A percentile compares a stretch with the other conserved stretches of the same genome.
These are phyloP conservation scores for Colletotrichum sp. DNA, from an alignment of 2,329 filamentous ascomycete species.

Conservation along the genomic window DNA sequence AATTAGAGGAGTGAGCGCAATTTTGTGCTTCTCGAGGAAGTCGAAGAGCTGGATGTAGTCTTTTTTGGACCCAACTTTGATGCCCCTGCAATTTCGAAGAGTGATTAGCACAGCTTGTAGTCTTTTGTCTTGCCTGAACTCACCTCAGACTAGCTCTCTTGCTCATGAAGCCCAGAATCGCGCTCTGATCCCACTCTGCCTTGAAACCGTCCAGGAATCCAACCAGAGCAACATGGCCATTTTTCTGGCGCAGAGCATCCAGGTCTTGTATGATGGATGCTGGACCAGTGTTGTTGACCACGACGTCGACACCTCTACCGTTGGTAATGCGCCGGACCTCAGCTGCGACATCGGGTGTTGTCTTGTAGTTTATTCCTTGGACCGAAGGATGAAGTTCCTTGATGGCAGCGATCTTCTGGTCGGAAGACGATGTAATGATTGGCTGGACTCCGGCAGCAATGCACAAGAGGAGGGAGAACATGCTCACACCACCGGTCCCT, in stretches of 20 bases:
- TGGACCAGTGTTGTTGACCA: slow-evolving; percentile 30
- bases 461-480: slow-evolving; percentile 28
- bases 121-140: not conserved
- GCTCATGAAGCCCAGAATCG: not conserved
- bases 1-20: not conserved
- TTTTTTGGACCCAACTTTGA: not conserved
- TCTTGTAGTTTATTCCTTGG: slow-evolving; percentile 29
- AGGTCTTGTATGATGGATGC: slow-evolving; percentile 25
- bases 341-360: slow-evolving; percentile 13
- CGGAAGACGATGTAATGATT: slow-evolving; percentile 33
- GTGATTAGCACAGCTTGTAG: not conserved
- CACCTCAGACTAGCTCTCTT: slow-evolving; percentile 4
- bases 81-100: not conserved
- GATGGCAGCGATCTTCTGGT: slow-evolving; percentile 27
- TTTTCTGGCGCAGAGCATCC: not conserved
- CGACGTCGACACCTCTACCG: slow-evolving; percentile 29
- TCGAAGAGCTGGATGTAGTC: not conserved
- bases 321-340: slow-evolving; percentile 25
- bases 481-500: slow-evolving; percentile 32
- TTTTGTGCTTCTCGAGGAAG: not conserved
- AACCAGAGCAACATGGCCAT: not conserved
- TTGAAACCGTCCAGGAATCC: not conserved
- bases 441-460: slow-evolving; percentile 26
- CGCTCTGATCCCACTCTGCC: not conserved
- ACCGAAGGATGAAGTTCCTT: slow-evolving; percentile 23